Evolutionary conservation across 495 filamentous ascomycete genomes (phyloP).

Genomic region (Penicillium desertorum): DNA sequence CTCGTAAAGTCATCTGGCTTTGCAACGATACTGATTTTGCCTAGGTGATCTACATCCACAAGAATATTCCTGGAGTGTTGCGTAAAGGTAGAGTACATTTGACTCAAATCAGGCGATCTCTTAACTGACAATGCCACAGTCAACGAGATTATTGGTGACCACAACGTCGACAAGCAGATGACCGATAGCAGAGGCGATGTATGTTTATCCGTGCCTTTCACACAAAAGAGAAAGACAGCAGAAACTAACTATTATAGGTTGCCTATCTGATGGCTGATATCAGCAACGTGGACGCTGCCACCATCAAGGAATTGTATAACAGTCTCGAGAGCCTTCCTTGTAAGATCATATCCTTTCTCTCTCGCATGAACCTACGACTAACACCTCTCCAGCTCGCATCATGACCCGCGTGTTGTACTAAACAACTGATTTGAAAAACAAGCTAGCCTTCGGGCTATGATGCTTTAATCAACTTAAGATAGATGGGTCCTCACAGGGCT

Average conservation of each 20-base stretch:
- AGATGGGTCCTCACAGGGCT: conserved; percentile 2
- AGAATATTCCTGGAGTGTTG: conserved; percentile 92
- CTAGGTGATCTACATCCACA: conserved; percentile 89
- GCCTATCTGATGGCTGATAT: conserved; percentile 99
- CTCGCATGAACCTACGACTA: conserved; percentile 10
- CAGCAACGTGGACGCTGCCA: conserved; percentile 71
- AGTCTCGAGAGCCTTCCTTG: conserved; percentile 77
- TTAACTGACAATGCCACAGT: conserved; percentile 50
- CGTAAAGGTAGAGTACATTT: conserved; percentile 58
- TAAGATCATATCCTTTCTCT: conserved; percentile 46
- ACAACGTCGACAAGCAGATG: conserved; percentile 99
- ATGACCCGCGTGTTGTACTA: conserved; percentile 87
- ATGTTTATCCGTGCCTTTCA: conserved; percentile 22
- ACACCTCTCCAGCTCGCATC: conserved; percentile 62
- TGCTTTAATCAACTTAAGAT: conserved; percentile 31
- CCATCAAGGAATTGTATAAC: conserved; percentile 84
- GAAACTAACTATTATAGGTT: conserved; percentile 48
- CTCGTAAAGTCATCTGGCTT: neutral
- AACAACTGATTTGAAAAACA: conserved; percentile 10
- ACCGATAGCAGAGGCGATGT: conserved; percentile 91
- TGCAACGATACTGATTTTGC: conserved; percentile 17
- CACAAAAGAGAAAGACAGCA: neutral
- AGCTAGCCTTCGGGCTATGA: conserved; percentile 6
- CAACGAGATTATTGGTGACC: conserved; percentile 87
- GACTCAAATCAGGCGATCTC: neutral